These are phyloP conservation scores for Rhizophora apiculata DNA, from an alignment of 345 rosid species.

Conservation along the genomic window DNA sequence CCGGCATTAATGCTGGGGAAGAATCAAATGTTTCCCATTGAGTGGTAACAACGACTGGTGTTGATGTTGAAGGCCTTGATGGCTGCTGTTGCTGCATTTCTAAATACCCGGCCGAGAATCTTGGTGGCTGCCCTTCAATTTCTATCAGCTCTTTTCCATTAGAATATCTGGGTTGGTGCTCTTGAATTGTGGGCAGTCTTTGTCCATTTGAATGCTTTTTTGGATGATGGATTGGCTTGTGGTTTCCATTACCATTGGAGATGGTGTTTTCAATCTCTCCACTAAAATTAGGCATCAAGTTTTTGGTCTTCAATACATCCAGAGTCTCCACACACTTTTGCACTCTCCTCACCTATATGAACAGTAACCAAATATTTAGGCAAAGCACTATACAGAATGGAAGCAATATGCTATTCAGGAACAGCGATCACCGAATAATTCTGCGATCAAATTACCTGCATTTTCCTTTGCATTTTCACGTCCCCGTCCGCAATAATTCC, in stretches of 20 bases:
- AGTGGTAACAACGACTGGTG: slow-evolving; percentile 61
- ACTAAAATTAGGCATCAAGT: slow-evolving; percentile 38
- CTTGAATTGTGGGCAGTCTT: slow-evolving; percentile 38
- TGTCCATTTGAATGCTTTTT: slow-evolving; percentile 39
- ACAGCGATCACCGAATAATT: background rate
- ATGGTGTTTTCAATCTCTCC: background rate
- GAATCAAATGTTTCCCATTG: slow-evolving; percentile 96
- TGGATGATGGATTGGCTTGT: slow-evolving; percentile 31
- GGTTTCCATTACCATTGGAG: slow-evolving; percentile 40
- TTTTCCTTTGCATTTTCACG: slow-evolving; percentile 86
- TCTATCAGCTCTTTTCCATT: slow-evolving; percentile 31
- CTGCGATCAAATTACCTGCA: slow-evolving; percentile 57
- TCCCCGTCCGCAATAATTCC: slow-evolving; percentile 86
- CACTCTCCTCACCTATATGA: slow-evolving; percentile 79
- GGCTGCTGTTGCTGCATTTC: slow-evolving; percentile 32
- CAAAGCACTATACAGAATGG: background rate
- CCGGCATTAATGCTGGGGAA: slow-evolving; percentile 32
- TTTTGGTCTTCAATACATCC: slow-evolving; percentile 81
- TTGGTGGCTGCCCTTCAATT: slow-evolving; percentile 12
- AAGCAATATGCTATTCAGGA: background rate
- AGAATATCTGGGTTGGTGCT: slow-evolving; percentile 33
- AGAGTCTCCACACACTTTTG: slow-evolving; percentile 87
- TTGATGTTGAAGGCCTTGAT: slow-evolving; percentile 43
- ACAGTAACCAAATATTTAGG: background rate
- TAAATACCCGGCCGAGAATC: background rate